These are phyloP conservation scores for Metschnikowia reukaufii DNA, from an alignment of 805 yeast genomes.

Conservation along the genomic window DNA sequence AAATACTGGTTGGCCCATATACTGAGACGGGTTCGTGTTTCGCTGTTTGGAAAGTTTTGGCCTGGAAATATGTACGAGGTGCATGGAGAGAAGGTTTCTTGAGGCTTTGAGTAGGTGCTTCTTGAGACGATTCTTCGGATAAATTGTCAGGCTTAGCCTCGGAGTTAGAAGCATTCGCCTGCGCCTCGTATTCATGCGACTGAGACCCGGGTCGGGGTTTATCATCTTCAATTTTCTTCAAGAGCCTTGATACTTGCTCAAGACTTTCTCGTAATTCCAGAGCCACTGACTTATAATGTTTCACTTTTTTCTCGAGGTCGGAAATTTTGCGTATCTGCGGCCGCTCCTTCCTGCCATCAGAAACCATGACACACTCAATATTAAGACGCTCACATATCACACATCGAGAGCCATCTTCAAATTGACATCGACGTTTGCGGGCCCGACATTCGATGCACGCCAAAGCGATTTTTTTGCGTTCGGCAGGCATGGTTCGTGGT, in stretches of 20 bases:
- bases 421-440: conserved; percentile 11
- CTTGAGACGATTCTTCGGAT: not conserved
- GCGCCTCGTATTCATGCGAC: no score
- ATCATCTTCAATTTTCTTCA: conserved; percentile 3
- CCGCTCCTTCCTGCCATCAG: conserved; percentile 16
- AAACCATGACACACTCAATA: conserved; percentile 8
- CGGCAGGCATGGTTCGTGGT: not conserved
- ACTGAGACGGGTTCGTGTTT: conserved; percentile 7
- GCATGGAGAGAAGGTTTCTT: conserved; percentile 3
- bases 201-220: not conserved
- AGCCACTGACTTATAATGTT: conserved; percentile 4
- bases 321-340: conserved; percentile 7
- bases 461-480: conserved; percentile 8
- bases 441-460: conserved; percentile 17
- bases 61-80: conserved; percentile 10
- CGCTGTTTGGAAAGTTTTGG: conserved; percentile 8
- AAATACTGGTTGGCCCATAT: conserved; percentile 18
- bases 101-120: not conserved
- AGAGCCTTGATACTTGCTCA: not conserved
- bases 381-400: conserved; percentile 9
- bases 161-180: not conserved
- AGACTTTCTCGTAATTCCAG: conserved; percentile 2
- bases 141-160: not conserved
- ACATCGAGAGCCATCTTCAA: conserved; percentile 4
- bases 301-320: conserved; percentile 8